Percentiles rank a stretch among this genome's conserved stretches.
Evolutionary conservation across 2,329 filamentous ascomycete genomes (phyloP).

Genomic region (Dothideomycetidae sp.): DNA sequence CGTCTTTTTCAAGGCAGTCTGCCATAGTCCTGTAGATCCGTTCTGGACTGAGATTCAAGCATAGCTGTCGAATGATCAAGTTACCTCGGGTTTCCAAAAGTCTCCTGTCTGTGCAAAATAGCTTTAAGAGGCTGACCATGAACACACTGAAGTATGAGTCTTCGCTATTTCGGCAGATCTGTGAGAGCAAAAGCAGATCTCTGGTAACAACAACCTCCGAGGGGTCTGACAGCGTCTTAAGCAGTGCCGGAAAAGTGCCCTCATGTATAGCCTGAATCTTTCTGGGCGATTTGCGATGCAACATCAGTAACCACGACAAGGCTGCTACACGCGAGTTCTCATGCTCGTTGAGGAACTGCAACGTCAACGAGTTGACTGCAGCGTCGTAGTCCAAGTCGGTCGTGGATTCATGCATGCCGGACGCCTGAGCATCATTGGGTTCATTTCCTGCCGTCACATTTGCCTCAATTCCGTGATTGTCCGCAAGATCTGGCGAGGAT

Average conservation of each 20-base stretch:
- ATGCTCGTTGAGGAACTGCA: constrained; percentile 91
- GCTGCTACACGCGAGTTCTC: constrained; percentile 90
- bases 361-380: constrained; percentile 79
- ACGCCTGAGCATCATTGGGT: constrained; percentile 27
- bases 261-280: constrained; percentile 88
- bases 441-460: constrained; percentile 4
- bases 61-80: constrained; percentile 88
- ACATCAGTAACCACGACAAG: constrained; percentile 92
- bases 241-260: constrained; percentile 84
- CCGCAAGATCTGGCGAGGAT: constrained; percentile 8
- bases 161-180: constrained; percentile 92
- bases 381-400: constrained; percentile 88
- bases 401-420: constrained; percentile 32
- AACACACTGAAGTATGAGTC: constrained; percentile 97
- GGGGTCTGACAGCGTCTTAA: constrained; percentile 92
- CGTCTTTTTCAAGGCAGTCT: constrained; percentile 93
- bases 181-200: constrained; percentile 81
- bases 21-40: constrained; percentile 90
- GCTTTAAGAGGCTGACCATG: constrained; percentile 89
- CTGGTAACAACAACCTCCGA: constrained; percentile 92
- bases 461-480: constrained; percentile 4
- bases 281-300: constrained; percentile 84
- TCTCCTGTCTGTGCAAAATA: constrained; percentile 88
- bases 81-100: constrained; percentile 87
- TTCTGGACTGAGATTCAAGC: constrained; percentile 82